Evolutionary conservation across 2,329 filamentous ascomycete genomes (phyloP).

Genomic region (Hymenoscyphus linearis): DNA sequence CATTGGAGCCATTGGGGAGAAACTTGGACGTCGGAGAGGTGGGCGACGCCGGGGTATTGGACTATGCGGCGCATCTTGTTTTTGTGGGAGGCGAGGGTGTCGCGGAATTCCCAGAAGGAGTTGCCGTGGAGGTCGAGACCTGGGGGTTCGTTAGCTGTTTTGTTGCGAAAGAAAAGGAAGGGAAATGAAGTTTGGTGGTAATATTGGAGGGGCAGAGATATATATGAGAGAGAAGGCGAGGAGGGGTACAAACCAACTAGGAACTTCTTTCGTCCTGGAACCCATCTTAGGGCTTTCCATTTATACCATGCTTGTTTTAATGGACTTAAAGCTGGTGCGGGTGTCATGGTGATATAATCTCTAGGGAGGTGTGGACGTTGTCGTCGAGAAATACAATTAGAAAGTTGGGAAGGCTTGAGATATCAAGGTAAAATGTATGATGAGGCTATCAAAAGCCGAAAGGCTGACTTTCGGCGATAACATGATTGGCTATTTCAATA

Average conservation of each 20-base stretch:
- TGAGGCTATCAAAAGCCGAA: too few species aligned
- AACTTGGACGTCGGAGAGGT: constrained; percentile 50
- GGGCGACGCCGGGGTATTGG: constrained; percentile 49
- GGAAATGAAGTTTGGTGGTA: not conserved
- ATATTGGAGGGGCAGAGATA: too few species aligned
- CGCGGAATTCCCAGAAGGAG: constrained; percentile 64
- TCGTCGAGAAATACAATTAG: not conserved
- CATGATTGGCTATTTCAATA: too few species aligned
- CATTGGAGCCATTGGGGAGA: constrained; percentile 64
- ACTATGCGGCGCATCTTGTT: constrained; percentile 57
- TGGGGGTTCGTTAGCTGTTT: not conserved
- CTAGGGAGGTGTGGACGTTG: not conserved
- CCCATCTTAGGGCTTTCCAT: constrained; percentile 53
- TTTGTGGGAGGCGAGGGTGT: constrained; percentile 34
- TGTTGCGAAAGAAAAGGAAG: too few species aligned
- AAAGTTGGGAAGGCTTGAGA: too few species aligned
- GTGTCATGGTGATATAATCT: constrained; percentile 19
- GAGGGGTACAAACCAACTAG: constrained; percentile 47
- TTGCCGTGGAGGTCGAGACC: constrained; percentile 61
- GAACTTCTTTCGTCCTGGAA: constrained; percentile 60
- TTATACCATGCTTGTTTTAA: constrained; percentile 43
- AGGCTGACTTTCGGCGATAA: too few species aligned
- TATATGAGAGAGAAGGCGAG: too few species aligned
- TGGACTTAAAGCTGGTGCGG: constrained; percentile 16
- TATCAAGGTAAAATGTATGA: too few species aligned